phyloP scores from a whole-genome alignment of 129 eudicot genomes.

The Artemisia argyi region DNA sequence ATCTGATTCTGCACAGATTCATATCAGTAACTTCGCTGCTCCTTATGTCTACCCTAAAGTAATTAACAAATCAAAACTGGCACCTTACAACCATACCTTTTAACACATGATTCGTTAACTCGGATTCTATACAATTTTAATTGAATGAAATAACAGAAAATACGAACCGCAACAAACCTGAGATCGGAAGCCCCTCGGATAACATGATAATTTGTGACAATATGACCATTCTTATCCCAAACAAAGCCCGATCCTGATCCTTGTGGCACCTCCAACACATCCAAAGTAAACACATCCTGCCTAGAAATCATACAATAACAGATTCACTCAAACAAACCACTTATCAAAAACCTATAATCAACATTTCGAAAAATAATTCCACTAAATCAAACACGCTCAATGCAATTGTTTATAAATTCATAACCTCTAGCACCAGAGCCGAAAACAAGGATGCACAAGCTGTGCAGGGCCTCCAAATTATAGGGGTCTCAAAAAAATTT shows the following conservation, averaged over 20 bases:
- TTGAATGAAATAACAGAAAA: background rate
- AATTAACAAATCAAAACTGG: background rate
- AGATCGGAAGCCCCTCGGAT: conserved; percentile 86
- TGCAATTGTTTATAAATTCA: too few species aligned
- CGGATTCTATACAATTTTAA: background rate
- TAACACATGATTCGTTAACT: background rate
- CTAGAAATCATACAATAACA: conserved; percentile 19
- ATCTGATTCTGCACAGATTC: too few species aligned
- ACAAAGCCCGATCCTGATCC: conserved; percentile 89
- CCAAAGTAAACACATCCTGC: conserved; percentile 92
- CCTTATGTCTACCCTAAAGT: too few species aligned
- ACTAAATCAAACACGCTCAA: too few species aligned
- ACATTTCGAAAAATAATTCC: too few species aligned
- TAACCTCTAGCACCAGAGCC: too few species aligned
- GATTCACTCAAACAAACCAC: too few species aligned
- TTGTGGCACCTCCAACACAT: conserved; percentile 88
- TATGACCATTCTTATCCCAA: conserved; percentile 76
- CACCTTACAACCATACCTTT: background rate
- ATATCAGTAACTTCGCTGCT: too few species aligned
- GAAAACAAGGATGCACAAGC: too few species aligned
- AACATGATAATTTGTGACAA: conserved; percentile 79
- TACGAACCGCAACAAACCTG: conserved; percentile 37
- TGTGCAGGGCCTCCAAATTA: too few species aligned
- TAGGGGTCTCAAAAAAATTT: too few species aligned
- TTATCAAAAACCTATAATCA: too few species aligned